phyloP scores from a whole-genome alignment of 2,329 filamentous ascomycete genomes.

The Pezizomycotina sp. region DNA sequence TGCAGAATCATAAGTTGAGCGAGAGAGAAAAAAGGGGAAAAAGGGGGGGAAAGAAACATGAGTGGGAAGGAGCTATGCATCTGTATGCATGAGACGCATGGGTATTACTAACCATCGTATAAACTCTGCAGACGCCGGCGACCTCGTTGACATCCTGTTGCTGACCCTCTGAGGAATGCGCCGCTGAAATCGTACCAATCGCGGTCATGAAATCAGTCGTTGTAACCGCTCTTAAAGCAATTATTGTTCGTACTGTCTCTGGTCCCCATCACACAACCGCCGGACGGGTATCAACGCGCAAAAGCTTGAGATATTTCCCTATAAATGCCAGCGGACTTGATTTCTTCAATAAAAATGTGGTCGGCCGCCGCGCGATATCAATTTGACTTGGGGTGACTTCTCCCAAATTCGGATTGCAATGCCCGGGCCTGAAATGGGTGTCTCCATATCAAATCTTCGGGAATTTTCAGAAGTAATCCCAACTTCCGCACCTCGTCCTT shows the following conservation, averaged over 20 bases:
- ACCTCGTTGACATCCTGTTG: conserved; percentile 61
- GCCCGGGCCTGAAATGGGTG: conserved; percentile 61
- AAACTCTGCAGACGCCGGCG: conserved; percentile 53
- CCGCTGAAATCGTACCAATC: conserved; percentile 50
- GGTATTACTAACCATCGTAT: conserved; percentile 45
- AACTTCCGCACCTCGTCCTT: conserved; percentile 55
- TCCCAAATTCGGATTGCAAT: conserved; percentile 67
- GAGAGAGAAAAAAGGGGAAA: background rate
- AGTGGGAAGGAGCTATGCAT: background rate
- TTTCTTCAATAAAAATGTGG: conserved; percentile 61
- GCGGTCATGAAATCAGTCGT: conserved; percentile 59
- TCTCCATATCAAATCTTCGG: conserved; percentile 58
- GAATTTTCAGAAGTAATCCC: conserved; percentile 53
- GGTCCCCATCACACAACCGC: conserved; percentile 55
- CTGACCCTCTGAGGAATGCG: conserved; percentile 49
- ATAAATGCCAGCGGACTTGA: conserved; percentile 55
- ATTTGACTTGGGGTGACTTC: conserved; percentile 69
- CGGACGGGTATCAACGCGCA: conserved; percentile 50
- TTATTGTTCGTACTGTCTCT: conserved; percentile 49
- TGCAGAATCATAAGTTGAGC: background rate
- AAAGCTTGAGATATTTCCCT: conserved; percentile 54
- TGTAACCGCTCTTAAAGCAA: conserved; percentile 45
- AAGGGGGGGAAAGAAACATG: too few relatives aligned
- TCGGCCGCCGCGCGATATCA: conserved; percentile 61
- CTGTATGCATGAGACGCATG: background rate